Evolutionary conservation across 2,329 filamentous ascomycete species (phyloP), one percentile per base, ranked within the genome.

Genomic region (Aspergillus sp.): DNA sequence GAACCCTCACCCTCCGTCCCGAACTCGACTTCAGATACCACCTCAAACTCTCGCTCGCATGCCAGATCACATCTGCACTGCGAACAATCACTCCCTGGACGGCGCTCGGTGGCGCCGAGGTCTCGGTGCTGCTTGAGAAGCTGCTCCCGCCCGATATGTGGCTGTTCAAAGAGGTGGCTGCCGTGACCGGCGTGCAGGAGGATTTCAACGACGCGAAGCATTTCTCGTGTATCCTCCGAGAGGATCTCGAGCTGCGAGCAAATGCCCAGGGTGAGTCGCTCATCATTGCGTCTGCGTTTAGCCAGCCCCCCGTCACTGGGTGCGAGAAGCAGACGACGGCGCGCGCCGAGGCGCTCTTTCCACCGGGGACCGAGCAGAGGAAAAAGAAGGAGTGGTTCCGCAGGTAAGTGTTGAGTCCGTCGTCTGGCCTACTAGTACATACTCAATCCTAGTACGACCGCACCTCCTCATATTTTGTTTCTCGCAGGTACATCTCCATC

Each of bases 31-130:
- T 69, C 15, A n/a, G 23, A 3, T 69, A 61, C 34, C 62, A 70
- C 34, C 38, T 71, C 8, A 70, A 71, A 23, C 54, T 69, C 3
- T 68, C 69, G 2, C 28, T 71, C 3, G 67, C 65, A 2, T 70
- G 66, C 53, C 67, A 68, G n/a, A 65, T 71, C 13, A 69, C 68
- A 1, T 69, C 67, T 8, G 69, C 62, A 8, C 52, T 69, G 4
- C 51, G 69, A 38, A 66, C 68, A 3, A 69, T 71, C 11, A 64
- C 63, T 11, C 68, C 69, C 9, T 71, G 68, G 63, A 57, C 60
- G 8, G 56, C 66, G 0, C 34, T 25, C 6, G 61, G 61, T 1
- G 67, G 67, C 6, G 65, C 59, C 2, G 43, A 64, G 23, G n/a
- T 61, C 5, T 65, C 60, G 3, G 41, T 54, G 17, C 53, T 67